A percentile compares a stretch with the other conserved stretches of the same genome.
These are phyloP conservation scores for Syncephalastrum sp. DNA, from an alignment of 371 early-diverging fungal species.

Conservation along the genomic window DNA sequence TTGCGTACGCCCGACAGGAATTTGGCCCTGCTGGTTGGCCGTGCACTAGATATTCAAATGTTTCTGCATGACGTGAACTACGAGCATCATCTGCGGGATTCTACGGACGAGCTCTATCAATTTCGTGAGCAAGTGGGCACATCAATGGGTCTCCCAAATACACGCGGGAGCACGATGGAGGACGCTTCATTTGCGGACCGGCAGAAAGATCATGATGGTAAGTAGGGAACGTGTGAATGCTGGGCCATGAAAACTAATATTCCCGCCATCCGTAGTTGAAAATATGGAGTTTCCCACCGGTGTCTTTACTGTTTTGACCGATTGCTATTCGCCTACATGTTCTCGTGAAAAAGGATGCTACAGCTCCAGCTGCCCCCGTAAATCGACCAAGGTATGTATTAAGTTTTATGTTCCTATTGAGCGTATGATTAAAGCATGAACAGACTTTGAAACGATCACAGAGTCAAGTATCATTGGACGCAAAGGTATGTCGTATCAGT, in stretches of 20 bases:
- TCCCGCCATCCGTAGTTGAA: not conserved
- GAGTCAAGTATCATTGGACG: conserved; percentile 18
- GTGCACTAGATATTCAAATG: conserved; percentile 76
- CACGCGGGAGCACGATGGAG: conserved; percentile 1
- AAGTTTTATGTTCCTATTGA: not conserved
- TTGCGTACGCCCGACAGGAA: conserved; percentile 80
- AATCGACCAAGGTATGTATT: conserved; percentile 11
- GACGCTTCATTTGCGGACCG: not conserved
- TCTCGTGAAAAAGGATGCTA: conserved; percentile 53
- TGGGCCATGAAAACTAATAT: not conserved
- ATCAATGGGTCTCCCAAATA: conserved; percentile 10
- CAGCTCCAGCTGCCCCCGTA: conserved; percentile 56
- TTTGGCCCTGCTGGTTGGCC: conserved; percentile 74
- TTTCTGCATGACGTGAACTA: conserved; percentile 86
- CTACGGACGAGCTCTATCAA: conserved; percentile 70
- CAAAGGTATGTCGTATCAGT: conserved; percentile 5
- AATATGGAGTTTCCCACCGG: conserved; percentile 38
- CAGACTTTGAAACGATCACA: conserved; percentile 6
- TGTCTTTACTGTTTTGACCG: conserved; percentile 62
- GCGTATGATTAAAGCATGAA: not conserved
- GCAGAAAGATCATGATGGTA: conserved; percentile 12
- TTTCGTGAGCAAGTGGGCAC: conserved; percentile 26
- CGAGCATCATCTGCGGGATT: conserved; percentile 73
- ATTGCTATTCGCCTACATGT: conserved; percentile 72
- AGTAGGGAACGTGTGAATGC: not conserved